Base-by-base conservation (phyloP, 225 moss, liverwort and hornwort species). In the Climacium dendroides region DNA sequence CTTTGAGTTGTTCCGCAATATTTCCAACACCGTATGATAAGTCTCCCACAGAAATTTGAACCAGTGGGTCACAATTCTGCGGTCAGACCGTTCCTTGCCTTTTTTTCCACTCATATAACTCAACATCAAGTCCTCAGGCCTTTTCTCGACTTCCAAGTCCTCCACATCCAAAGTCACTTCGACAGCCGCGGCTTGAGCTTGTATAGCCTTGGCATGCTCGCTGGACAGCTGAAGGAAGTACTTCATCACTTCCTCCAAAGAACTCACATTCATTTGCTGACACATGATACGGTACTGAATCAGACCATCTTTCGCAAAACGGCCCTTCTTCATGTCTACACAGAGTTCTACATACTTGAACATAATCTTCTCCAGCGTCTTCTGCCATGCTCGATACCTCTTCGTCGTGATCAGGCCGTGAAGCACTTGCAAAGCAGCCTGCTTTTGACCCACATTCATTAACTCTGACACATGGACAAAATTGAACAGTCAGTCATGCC, bases 361-460 rank as follows among this genome's bases (percentile, higher is more conserved):
- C 98, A 98, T 98, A 43, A 98, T 97, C 91, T 92, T 95, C 89
- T 98, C 97, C 8, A 98, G 91, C 26, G 98, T 95, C 86, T 98
- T 98, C 92, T 98, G 98, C 98, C 98, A 98, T 93, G 95, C 95
- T 87, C 98, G 91, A 87, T 98, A 97, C 87, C 98, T 93, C 90
- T 98, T 98, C 90, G 97, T 96, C 28, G 97, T 98, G 80, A 98
- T 98, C 85, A 98, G 91, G 91, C 97, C 98, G 87, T 98, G 98
- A 53, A 98, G 92, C 37, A 97, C 97, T 87, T 98, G 98, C 80
- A 98, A 89, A 45, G 98, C 98, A 78, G 98, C 98, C 90, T 98
- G 98, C 93, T 97, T 98, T 69, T 98, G 98, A n/a, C 98, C 98
- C 28, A 98, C 98, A 85, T 98, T 98, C 98, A 98, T 98, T 93